Evolutionary conservation across 768 basidiomycete genomes (phyloP), one percentile per base, ranked within the genome.

Genomic region (Boletus pseudo-olivaceus): DNA sequence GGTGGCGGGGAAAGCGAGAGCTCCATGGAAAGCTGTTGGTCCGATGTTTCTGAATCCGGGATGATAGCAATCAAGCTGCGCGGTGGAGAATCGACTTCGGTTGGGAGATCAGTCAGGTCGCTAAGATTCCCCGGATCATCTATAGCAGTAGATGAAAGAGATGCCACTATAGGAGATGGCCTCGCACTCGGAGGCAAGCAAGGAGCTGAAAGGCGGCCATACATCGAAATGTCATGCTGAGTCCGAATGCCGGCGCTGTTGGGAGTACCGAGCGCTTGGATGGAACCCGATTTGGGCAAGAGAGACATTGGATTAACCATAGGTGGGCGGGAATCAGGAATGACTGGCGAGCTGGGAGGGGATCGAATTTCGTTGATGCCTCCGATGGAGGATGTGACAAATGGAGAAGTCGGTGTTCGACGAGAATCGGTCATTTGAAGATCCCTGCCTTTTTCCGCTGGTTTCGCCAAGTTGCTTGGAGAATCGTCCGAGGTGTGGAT

Each of bases 71-170:
- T 42, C 29, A 53, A 39, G 39, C 49, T 45, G 11, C 19, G 45
- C 26, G 60, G 46, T 17, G 68, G 46, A 23, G 59, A 63, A 40
- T 49, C 55, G 27, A 47, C 9, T 19, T 70, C 68, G 19, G 64
- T 60, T 50, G 62, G 52, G 27, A 71, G 63, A 19, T 71, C 70
- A 7, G 71, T 69, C 52, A 72, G 53, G 20, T 66, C 67, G 33
- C 68, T 72, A 15, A 66, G 47, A 38, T 54, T 48, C 27, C 44
- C 58, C 2, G 46, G 15, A 46, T 63, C 56, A 23, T 66, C 61
- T n/a, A 17, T 14, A 27, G 9, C 10, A n/a, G 32, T 14, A 30
- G 15, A 53, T 15, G 44, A 39, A 53, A 47, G 32, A 33, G 54
- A 48, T 39, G 23, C n/a, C 29, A 29, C 17, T 5, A 23, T 30